These are phyloP conservation scores for Pseudozyma sp. DNA, from an alignment of 1,284 basidiomycete species.

Conservation along the genomic window DNA sequence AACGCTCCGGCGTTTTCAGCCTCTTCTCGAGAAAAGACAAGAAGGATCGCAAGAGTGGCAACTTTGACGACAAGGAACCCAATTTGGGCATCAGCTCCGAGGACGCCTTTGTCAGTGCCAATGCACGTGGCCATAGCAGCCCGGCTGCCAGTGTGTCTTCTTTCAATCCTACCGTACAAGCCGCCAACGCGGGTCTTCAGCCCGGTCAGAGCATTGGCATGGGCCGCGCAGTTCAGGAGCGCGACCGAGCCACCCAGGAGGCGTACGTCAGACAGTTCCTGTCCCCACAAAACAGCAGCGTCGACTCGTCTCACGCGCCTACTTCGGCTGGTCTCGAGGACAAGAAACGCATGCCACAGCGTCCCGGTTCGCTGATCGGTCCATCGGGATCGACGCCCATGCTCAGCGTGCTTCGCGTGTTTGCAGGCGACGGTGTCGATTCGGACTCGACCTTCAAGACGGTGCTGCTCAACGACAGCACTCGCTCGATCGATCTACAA, in stretches of 20 bases:
- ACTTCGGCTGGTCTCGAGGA: slow-evolving; percentile 15
- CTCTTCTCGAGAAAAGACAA: slow-evolving; percentile 65
- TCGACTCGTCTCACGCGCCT: slow-evolving; percentile 17
- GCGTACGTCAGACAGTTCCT: slow-evolving; percentile 62
- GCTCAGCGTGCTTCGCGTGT: slow-evolving; percentile 91
- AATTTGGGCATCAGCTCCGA: slow-evolving; percentile 52
- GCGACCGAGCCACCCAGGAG: slow-evolving; percentile 57
- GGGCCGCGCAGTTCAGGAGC: slow-evolving; percentile 57
- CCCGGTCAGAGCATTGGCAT: slow-evolving; percentile 53
- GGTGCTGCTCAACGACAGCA: slow-evolving; percentile 87
- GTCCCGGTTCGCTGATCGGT: slow-evolving; percentile 68
- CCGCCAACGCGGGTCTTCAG: slow-evolving; percentile 35
- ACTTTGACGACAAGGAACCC: slow-evolving; percentile 50
- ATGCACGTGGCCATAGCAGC: slow-evolving; percentile 19
- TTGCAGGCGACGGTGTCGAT: slow-evolving; percentile 82
- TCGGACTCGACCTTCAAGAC: slow-evolving; percentile 98
- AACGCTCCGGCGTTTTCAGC: slow-evolving; percentile 64
- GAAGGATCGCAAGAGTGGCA: slow-evolving; percentile 62
- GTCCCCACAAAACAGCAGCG: slow-evolving; percentile 28
- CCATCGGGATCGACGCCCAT: slow-evolving; percentile 76
- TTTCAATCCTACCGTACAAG: slow-evolving; percentile 32
- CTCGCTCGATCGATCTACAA: slow-evolving; percentile 84
- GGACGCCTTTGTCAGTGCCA: slow-evolving; percentile 26
- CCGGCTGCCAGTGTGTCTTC: slow-evolving; percentile 13
- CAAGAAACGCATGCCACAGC: slow-evolving; percentile 30